Percentiles rank a stretch among this genome's conserved stretches.
These are phyloP conservation scores for Achaetomiella virescens DNA, from an alignment of 495 filamentous ascomycete species.

Conservation along the genomic window DNA sequence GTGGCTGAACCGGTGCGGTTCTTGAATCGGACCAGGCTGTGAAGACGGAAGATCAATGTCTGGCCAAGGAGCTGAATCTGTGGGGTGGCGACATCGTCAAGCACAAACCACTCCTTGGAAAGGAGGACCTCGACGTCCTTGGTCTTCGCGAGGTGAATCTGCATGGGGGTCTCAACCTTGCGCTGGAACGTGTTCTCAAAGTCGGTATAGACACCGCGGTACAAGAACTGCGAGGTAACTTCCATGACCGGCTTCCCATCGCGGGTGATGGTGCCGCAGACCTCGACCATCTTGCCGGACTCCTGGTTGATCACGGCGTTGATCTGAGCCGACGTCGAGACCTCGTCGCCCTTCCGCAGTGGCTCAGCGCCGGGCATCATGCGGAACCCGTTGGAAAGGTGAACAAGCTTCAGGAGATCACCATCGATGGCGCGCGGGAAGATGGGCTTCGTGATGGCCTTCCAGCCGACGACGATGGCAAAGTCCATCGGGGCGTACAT, in stretches of 20 bases:
- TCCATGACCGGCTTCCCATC: constrained; percentile 92
- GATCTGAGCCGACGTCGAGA: constrained; percentile 90
- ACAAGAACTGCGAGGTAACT: constrained; percentile 95
- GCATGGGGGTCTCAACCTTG: constrained; percentile 91
- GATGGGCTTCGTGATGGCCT: constrained; percentile 97
- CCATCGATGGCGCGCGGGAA: constrained; percentile 93
- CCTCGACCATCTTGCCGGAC: constrained; percentile 98
- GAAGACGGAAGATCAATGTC: constrained; percentile 92
- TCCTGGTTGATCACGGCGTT: constrained; percentile 98
- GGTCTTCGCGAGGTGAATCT: constrained; percentile 75
- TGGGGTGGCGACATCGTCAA: constrained; percentile 55
- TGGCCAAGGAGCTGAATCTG: constrained; percentile 82
- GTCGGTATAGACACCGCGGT: constrained; percentile 85
- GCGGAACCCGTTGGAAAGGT: constrained; percentile 93
- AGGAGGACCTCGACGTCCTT: constrained; percentile 90
- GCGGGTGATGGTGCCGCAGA: constrained; percentile 89
- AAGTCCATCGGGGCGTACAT: constrained; percentile 98
- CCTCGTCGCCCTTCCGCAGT: constrained; percentile 85
- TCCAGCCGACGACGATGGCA: constrained; percentile 97
- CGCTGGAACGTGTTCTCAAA: constrained; percentile 98
- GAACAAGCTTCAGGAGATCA: constrained; percentile 88
- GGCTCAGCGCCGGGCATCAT: constrained; percentile 96
- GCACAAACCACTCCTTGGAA: constrained; percentile 94
- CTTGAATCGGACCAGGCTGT: constrained; percentile 88
- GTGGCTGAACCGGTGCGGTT: constrained; percentile 83